Evolutionary conservation across 2,329 filamentous ascomycete genomes (phyloP).

Genomic region (Aspergillus piperis): DNA sequence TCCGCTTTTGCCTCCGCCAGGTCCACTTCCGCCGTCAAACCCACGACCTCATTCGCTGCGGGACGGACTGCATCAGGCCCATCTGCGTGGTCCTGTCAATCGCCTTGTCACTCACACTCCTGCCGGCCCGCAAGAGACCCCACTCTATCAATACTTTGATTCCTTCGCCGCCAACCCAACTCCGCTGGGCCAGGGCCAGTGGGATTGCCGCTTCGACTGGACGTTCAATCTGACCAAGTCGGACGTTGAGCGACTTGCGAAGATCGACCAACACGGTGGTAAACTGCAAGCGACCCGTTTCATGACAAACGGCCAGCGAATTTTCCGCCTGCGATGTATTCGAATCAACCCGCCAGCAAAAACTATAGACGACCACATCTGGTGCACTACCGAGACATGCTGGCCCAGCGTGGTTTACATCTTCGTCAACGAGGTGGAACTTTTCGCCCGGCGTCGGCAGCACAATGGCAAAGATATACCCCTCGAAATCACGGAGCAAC

Average conservation of each 20-base stretch:
- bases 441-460: constrained; percentile 64
- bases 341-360: constrained; percentile 36
- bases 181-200: constrained; percentile 27
- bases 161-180: constrained; percentile 35
- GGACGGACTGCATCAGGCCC: constrained; percentile 60
- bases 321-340: constrained; percentile 71
- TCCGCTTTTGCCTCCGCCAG: constrained; percentile 40
- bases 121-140: constrained; percentile 25
- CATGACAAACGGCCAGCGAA: constrained; percentile 56
- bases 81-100: constrained; percentile 57
- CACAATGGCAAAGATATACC: constrained; percentile 77
- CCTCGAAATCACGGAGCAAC: constrained; percentile 66
- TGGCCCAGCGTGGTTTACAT: constrained; percentile 76
- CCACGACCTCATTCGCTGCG: constrained; percentile 48
- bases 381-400: constrained; percentile 63
- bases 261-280: constrained; percentile 8
- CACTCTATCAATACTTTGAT: constrained; percentile 41
- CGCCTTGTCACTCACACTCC: constrained; percentile 28
- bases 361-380: constrained; percentile 52
- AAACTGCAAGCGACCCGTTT: constrained; percentile 32
- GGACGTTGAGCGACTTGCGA: constrained; percentile 37
- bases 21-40: constrained; percentile 37
- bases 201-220: constrained; percentile 32
- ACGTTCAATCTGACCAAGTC: constrained; percentile 38
- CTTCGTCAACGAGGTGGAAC: constrained; percentile 62